phyloP scores from a whole-genome alignment of 228 moss, liverwort and hornwort genomes.

The Sphagnum magellanicum region DNA sequence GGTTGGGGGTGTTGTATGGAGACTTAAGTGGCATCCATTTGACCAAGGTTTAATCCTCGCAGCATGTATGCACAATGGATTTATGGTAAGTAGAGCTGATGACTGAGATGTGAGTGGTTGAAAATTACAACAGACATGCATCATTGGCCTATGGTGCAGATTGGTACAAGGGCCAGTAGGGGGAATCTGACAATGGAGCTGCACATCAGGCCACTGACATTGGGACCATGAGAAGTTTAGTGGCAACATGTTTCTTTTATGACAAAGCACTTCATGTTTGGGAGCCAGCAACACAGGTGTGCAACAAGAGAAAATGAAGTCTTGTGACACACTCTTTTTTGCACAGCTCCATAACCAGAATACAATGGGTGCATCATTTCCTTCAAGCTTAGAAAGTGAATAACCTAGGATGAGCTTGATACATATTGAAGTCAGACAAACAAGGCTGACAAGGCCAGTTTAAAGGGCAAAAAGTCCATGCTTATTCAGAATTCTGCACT shows the following conservation, averaged over 20 bases:
- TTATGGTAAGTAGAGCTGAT: constrained; percentile 43
- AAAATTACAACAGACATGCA: constrained; percentile 57
- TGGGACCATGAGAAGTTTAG: constrained; percentile 18
- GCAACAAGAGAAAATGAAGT: too few species aligned
- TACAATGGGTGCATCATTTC: too few species aligned
- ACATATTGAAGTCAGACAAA: too few species aligned
- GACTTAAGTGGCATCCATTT: constrained; percentile 80
- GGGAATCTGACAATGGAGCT: constrained; percentile 3
- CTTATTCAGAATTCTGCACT: too few species aligned
- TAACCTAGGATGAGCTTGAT: too few species aligned
- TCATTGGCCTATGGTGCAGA: constrained; percentile 76
- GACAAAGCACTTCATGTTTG: constrained; percentile 78
- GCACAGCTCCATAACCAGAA: too few species aligned
- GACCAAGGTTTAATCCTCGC: constrained; percentile 42
- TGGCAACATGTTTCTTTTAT: constrained; percentile 80
- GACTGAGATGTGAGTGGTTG: constrained; percentile 38
- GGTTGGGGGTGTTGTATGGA: constrained; percentile 91
- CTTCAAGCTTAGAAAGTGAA: too few species aligned
- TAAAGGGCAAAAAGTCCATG: too few species aligned
- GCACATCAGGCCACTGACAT: neutral
- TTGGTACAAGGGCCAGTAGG: constrained; percentile 61
- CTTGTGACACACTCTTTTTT: too few species aligned
- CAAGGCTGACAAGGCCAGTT: too few species aligned
- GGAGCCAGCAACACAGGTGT: constrained; percentile 35
- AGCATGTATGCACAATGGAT: constrained; percentile 89